phyloP scores from a whole-genome alignment of 805 yeast species.

The Candida orba region DNA sequence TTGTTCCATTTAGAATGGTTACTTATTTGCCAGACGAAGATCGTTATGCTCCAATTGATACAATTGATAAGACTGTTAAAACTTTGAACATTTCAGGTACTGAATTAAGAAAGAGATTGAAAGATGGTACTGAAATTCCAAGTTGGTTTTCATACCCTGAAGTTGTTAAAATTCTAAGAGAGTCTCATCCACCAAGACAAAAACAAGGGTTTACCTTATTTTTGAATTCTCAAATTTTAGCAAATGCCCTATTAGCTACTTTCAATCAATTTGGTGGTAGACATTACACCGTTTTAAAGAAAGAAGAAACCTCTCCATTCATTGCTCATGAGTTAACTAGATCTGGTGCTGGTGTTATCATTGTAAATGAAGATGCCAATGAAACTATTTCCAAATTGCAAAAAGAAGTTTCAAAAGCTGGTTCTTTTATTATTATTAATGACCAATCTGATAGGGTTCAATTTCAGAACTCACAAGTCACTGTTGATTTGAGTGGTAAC shows the following conservation, averaged over 20 bases:
- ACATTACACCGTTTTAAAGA: conserved; percentile 44
- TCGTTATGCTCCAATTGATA: conserved; percentile 91
- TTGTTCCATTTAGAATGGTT: conserved; percentile 95
- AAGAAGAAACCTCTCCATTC: conserved; percentile 45
- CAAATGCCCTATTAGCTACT: conserved; percentile 82
- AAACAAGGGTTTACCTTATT: conserved; percentile 82
- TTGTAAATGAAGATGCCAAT: conserved; percentile 30
- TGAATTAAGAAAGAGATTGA: conserved; percentile 80
- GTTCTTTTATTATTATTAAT: conserved; percentile 40
- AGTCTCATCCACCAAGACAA: conserved; percentile 86
- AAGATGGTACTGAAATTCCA: conserved; percentile 84
- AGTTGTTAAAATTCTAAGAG: conserved; percentile 85
- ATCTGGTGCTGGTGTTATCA: conserved; percentile 89
- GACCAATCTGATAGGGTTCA: conserved; percentile 28
- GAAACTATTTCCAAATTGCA: conserved; percentile 5
- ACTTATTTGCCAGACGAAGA: conserved; percentile 94
- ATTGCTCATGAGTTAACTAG: conserved; percentile 71
- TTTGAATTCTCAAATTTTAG: conserved; percentile 55
- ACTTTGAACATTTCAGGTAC: conserved; percentile 94
- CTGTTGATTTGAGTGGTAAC: conserved; percentile 45
- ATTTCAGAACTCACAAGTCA: conserved; percentile 50
- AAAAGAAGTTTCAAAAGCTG: conserved; percentile 35
- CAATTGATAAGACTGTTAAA: conserved; percentile 69
- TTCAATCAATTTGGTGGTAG: conserved; percentile 86
- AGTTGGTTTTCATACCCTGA: conserved; percentile 98